Base-by-base conservation (phyloP, 2,329 filamentous ascomycete genomes). In the Mycosphaerella sp. region DNA sequence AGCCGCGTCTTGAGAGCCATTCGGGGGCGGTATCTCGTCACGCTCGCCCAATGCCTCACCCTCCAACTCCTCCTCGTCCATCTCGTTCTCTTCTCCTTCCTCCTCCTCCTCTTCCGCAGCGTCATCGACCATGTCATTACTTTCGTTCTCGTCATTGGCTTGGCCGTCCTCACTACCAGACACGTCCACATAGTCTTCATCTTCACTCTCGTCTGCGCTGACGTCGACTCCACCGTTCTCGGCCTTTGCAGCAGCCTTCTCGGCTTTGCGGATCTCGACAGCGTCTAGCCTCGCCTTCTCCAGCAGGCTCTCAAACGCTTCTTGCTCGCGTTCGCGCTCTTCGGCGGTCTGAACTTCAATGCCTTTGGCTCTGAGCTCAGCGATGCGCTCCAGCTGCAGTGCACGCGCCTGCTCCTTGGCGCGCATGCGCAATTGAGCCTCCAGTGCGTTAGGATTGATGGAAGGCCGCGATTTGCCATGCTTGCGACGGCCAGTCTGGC, bases 261-360 rank as follows among this genome's bases (percentile, higher is more conserved):
- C 93, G 46, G 83, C 77, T 63, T 86, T 82, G 71, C 85, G 86
- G 47, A 97, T 84, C 61, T 86, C 84, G 43, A 87, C 81, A 1
- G 85, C 91, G 67, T 97, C 89, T 57, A 83, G 78, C 54, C 90
- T 80, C 17, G 91, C 92, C 64, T 85, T 90, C 45, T 92, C 86
- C 26, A 97, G 81, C 56, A 97, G 80, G 65, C 96, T 86, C 63
- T 97, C 93, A 10, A 95, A 83, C 55, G 91, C 83, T 54, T 87
- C 83, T 69, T 89, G 82, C 67, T 95, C 86, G 34, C 82, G 81
- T 66, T 91, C 87, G 17, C 88, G 83, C 69, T 98, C 91, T 70
- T 96, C 92, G 2, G 85, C 82, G 0, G 88, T 95, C 69, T 91
- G 86, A 14, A 97, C 77, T 23, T 86, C 75, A 26, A 96, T 79